Base-by-base conservation (phyloP, 2,329 filamentous ascomycete genomes). In the Trichoderma sp. region DNA sequence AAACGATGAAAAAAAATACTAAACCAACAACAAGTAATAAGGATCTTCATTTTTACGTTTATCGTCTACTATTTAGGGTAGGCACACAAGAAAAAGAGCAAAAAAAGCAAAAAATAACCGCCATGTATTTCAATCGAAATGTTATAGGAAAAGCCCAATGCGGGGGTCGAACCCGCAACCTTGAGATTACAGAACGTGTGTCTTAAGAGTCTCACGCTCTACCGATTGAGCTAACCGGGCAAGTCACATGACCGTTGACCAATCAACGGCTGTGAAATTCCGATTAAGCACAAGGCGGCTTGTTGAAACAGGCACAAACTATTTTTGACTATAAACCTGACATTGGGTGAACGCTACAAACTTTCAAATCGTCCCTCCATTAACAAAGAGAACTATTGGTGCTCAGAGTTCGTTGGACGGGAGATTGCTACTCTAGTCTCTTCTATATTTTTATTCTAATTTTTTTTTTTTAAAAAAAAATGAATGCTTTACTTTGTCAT, bases 171-270 rank as follows among this genome's bases (percentile, higher is more conserved):
- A 87, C 85, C 83, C 83, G 81, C 83, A 85, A 81, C 83, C 83
- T 85, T 84, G 82, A 86, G 83, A 85, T 85, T 21, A 11, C 47
- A 49, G 47, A 49, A 49, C 47, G 47, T 49, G 47, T 49, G 47
- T 49, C 47, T 49, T 65, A 86, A 87, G 88, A 90, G 88, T 89
- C 88, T 89, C 85, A 89, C 87, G 88, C 87, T 90, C 88, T 90
- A 89, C 78, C 78, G 77, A 79, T 79, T 79, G 78, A 79, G 78
- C 78, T 79, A 79, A 78, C 78, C 77, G 75, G 78, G 78, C 40
- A 43, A 43, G 37, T 43, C 40, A 43, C 19, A n/a, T n/a, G 40
- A 43, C 40, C 40, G 16, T 43, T 43, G 40, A 43, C 40, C 40
- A 43, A 43, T 43, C 40, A 43, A 43, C 16, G 40, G 40, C 2